phyloP scores from a whole-genome alignment of 2,329 filamentous ascomycete genomes.

The Exophiala lecanii-corni region DNA sequence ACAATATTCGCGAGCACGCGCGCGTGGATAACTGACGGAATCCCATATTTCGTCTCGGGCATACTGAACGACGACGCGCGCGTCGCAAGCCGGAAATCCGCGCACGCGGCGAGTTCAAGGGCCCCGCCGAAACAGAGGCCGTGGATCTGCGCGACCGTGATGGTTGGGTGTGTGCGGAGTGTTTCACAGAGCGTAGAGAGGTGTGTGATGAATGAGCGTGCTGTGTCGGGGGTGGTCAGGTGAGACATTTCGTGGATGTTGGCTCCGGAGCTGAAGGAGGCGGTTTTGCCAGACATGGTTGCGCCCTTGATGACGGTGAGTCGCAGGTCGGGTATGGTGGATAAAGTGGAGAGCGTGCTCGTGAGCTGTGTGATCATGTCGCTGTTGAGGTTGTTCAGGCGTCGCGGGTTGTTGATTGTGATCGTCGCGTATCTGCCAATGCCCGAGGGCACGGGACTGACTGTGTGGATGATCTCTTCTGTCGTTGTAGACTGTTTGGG shows the following conservation, averaged over 20 bases:
- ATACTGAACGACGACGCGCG: conserved; percentile 17
- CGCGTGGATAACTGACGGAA: conserved; percentile 24
- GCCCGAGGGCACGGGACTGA: background rate
- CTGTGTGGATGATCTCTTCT: background rate
- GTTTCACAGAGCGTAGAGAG: conserved; percentile 28
- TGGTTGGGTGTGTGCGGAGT: conserved; percentile 4
- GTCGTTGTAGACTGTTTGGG: too few species aligned
- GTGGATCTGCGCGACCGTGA: conserved; percentile 12
- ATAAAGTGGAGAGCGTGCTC: conserved; percentile 16
- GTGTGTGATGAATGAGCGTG: conserved; percentile 34
- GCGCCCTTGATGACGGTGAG: background rate
- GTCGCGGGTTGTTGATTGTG: conserved; percentile 28
- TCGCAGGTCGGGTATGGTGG: conserved; percentile 32
- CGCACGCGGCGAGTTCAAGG: conserved; percentile 24
- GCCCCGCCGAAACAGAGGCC: conserved; percentile 18
- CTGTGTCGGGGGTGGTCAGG: conserved; percentile 27
- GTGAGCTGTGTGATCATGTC: conserved; percentile 24
- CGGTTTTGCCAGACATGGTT: conserved; percentile 62
- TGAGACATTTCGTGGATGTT: conserved; percentile 72
- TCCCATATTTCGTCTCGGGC: conserved; percentile 22
- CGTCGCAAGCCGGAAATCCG: conserved; percentile 23
- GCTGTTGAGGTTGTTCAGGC: conserved; percentile 29
- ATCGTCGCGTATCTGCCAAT: conserved; percentile 26
- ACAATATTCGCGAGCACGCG: conserved; percentile 23
- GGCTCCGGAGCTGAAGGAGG: conserved; percentile 87